phyloP scores from a whole-genome alignment of 192 early-diverging fungal species.

The Coemansia sp. region DNA sequence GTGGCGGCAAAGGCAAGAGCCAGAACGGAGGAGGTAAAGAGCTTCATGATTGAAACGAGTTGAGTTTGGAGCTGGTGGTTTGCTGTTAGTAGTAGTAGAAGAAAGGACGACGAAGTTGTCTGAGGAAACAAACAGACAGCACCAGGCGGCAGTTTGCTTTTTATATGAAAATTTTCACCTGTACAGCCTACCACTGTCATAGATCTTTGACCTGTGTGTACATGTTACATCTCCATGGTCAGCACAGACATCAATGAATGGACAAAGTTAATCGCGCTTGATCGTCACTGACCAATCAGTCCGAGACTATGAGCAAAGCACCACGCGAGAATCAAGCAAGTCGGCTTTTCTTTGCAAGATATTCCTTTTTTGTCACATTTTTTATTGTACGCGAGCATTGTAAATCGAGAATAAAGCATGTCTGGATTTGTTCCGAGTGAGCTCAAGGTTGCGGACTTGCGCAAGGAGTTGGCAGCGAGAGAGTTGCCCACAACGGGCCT shows the following conservation, averaged over 20 bases:
- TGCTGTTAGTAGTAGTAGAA: not conserved
- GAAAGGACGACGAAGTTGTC: not conserved
- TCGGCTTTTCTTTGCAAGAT: not conserved
- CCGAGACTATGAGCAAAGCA: not conserved
- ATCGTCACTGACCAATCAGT: not conserved
- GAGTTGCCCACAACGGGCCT: slow-evolving; percentile 64
- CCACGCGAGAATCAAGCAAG: not conserved
- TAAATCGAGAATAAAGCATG: slow-evolving; percentile 21
- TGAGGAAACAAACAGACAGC: not conserved
- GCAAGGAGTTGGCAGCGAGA: slow-evolving; percentile 61
- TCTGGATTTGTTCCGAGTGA: slow-evolving; percentile 42
- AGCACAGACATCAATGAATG: not conserved
- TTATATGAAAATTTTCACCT: not conserved
- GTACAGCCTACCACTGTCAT: too few species aligned
- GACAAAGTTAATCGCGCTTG: not conserved
- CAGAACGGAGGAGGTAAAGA: not conserved
- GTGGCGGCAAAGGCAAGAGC: not conserved
- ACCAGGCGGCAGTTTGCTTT: not conserved
- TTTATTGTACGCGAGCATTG: not conserved
- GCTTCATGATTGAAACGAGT: not conserved
- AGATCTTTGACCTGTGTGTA: not conserved
- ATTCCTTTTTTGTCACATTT: not conserved
- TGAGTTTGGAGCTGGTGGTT: not conserved
- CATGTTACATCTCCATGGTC: not conserved
- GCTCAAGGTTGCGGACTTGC: slow-evolving; percentile 68